Evolutionary conservation across 768 basidiomycete genomes (phyloP).

Genomic region (Boletus rubroflammeus): DNA sequence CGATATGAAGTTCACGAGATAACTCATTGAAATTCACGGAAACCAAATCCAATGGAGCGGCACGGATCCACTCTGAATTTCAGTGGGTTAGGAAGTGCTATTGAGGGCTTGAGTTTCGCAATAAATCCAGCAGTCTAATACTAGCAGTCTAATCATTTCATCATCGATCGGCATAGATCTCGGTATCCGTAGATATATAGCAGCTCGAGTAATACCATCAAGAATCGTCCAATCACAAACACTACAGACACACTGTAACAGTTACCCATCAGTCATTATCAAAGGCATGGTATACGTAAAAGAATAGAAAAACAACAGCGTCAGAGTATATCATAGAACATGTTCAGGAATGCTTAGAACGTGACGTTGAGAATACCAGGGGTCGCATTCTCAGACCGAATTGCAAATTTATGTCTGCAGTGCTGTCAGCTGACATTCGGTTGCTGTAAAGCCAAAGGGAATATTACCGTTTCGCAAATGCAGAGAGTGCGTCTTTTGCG

Average conservation of each 20-base stretch:
- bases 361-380: slow-evolving; percentile 19
- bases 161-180: neutral
- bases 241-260: slow-evolving; percentile 12
- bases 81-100: too few relatives aligned
- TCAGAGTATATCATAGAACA: neutral
- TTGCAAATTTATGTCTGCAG: slow-evolving; percentile 19
- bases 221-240: slow-evolving; percentile 6
- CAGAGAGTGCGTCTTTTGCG: neutral
- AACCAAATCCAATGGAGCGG: too few relatives aligned
- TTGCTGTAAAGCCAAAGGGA: neutral
- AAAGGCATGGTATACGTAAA: neutral
- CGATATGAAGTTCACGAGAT: too few relatives aligned
- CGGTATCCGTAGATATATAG: slow-evolving; percentile 10
- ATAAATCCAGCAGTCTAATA: neutral
- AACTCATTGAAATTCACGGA: too few relatives aligned
- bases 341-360: slow-evolving; percentile 14
- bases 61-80: too few relatives aligned
- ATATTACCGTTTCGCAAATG: slow-evolving; percentile 18
- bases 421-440: slow-evolving; percentile 4
- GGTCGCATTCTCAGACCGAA: neutral
- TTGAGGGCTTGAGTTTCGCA: too few relatives aligned
- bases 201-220: slow-evolving; percentile 6
- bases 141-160: neutral
- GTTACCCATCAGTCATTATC: slow-evolving; percentile 18
- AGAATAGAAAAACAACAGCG: neutral